These are phyloP conservation scores for Eutypella sp. DNA, from an alignment of 2,329 filamentous ascomycete genomes.

Conservation along the genomic window DNA sequence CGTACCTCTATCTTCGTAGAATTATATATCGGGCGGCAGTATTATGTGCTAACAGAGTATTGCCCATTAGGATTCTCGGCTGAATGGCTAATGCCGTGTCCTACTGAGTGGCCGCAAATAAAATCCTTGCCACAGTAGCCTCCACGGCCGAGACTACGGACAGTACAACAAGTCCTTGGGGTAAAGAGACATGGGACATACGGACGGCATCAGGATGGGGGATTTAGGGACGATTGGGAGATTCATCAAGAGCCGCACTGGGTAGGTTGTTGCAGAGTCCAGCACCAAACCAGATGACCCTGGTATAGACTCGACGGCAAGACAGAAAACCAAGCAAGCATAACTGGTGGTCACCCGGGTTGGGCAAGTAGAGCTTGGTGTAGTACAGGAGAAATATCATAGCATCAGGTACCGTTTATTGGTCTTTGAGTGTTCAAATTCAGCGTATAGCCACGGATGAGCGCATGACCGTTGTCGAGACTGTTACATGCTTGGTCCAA, in stretches of 20 bases:
- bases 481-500: conserved; percentile 34
- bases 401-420: conserved; percentile 32
- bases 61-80: conserved; percentile 38
- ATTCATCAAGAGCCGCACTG: neutral
- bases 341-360: conserved; percentile 5
- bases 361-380: conserved; percentile 10
- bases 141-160: conserved; percentile 27
- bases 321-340: conserved; percentile 9
- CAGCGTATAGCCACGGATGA: conserved; percentile 41
- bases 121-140: conserved; percentile 25
- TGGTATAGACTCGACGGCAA: neutral
- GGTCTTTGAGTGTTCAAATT: conserved; percentile 40
- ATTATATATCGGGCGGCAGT: conserved; percentile 27
- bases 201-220: neutral
- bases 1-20: conserved; percentile 27
- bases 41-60: conserved; percentile 33
- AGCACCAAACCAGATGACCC: neutral
- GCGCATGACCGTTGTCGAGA: conserved; percentile 47
- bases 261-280: neutral
- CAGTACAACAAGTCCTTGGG: conserved; percentile 15
- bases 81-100: conserved; percentile 46
- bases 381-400: conserved; percentile 23
- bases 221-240: neutral
- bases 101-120: conserved; percentile 31
- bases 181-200: conserved; percentile 1